Base-by-base conservation (phyloP, 768 basidiomycete species). In the Pholiota molesta region DNA sequence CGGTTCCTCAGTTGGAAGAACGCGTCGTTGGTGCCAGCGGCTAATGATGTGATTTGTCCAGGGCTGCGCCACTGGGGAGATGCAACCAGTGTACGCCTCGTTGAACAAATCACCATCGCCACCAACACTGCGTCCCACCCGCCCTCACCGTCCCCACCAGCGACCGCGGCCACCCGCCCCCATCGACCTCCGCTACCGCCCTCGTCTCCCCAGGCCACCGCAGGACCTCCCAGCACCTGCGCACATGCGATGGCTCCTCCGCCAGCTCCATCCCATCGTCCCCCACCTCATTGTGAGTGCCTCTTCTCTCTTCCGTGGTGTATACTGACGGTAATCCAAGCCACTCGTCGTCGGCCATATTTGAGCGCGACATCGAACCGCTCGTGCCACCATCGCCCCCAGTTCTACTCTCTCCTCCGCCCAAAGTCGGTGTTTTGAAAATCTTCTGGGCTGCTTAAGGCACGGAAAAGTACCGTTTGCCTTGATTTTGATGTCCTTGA, bases 321-420 rank as follows among this genome's bases (percentile, higher is more conserved):
- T 42, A 31, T 52, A 40, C 62, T 59, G 56, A 64, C 68, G 1
- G 23, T 62, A 14, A 11, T 52, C 7, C 65, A 17, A 81, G 80
- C 1, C 83, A 91, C 68, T 94, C 92, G 0, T 92, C 91, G 0
- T 92, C 91, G 0, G 93, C 94, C 39, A 96, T 95, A 60, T 96
- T 96, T 63, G 94, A 96, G 75, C 86, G 94, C 37, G 94, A 96
- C 72, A 94, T 96, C 65, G 94, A 95, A 66, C 88, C 88, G 55
- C 73, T 75, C 68, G 77, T 73, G 67, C 78, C 79, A 66, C 72
- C 75, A 54, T 73, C 74, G 23, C 75, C 81, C 61, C 72, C 71
- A 59, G 66, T 69, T 54, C 67, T n/a, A 57, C 67, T 66, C 68
- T 58, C 69, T 23, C 62, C 65, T n/a, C n/a, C n/a, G n/a, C n/a